Evolutionary conservation across 768 basidiomycete genomes (phyloP).

Genomic region (Peribolospora kevripleyi): DNA sequence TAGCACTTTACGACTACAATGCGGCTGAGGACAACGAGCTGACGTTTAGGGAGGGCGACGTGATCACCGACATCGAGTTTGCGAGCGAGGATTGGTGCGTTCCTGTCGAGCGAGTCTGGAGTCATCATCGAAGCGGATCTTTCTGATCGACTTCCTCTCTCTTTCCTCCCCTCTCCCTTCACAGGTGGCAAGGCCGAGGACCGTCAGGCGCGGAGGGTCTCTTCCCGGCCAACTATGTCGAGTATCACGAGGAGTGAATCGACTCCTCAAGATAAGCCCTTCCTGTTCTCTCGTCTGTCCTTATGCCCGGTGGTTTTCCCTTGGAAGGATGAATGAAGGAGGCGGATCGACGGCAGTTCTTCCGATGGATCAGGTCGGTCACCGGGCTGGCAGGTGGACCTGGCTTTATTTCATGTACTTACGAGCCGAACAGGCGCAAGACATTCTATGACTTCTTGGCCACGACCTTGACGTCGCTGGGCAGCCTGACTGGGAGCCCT

Average conservation of each 20-base stretch:
- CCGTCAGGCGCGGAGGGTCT: slow-evolving; percentile 15
- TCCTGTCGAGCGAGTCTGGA: slow-evolving; percentile 34
- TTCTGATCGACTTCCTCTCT: slow-evolving; percentile 32
- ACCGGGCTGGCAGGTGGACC: no score
- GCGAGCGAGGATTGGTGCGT: slow-evolving; percentile 76
- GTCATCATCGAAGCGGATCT: slow-evolving; percentile 33
- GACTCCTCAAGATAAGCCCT: no score
- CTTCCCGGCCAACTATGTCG: slow-evolving; percentile 19
- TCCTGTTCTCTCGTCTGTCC: no score
- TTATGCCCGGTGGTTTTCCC: no score
- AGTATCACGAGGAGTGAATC: neutral
- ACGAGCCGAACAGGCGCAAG: no score
- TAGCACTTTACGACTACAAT: slow-evolving; percentile 57
- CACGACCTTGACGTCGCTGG: no score
- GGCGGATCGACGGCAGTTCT: no score
- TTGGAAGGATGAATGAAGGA: no score
- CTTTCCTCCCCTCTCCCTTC: neutral
- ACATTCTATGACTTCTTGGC: no score
- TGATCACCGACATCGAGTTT: slow-evolving; percentile 50
- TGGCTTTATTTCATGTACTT: no score
- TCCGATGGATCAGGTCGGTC: no score
- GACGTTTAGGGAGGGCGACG: slow-evolving; percentile 57
- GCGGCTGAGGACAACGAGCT: slow-evolving; percentile 81
- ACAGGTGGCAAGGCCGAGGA: slow-evolving; percentile 13
- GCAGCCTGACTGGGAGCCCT: no score